phyloP scores from a whole-genome alignment of 1,139 yeast species.

The Debaryomyces robertsiae region DNA sequence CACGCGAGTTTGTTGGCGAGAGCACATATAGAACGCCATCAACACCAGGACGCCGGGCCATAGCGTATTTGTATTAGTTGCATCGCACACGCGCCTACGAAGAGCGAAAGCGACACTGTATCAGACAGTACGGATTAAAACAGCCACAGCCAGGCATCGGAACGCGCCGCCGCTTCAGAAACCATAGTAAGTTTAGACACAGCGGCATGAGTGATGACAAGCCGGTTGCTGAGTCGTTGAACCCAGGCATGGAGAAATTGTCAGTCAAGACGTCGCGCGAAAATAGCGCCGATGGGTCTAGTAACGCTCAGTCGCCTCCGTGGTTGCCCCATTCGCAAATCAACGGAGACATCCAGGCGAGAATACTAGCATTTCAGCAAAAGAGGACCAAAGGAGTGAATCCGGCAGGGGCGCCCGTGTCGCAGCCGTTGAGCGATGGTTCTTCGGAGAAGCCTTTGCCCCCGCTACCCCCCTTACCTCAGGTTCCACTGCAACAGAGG shows the following conservation, averaged over 20 bases:
- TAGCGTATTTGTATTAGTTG: too few species aligned
- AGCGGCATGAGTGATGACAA: constrained; percentile 10
- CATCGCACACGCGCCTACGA: too few species aligned
- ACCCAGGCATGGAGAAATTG: constrained; percentile 4
- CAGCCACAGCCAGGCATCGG: too few species aligned
- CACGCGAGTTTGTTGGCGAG: too few species aligned
- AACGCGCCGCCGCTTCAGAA: too few species aligned
- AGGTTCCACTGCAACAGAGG: constrained; percentile 25
- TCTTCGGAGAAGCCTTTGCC: constrained; percentile 10
- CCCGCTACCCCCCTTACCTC: constrained; percentile 28
- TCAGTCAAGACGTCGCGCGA: constrained; percentile 2
- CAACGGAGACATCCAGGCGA: constrained; percentile 73
- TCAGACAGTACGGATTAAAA: too few species aligned
- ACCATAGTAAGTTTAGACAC: too few species aligned
- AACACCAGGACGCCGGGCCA: too few species aligned
- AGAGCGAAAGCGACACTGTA: too few species aligned
- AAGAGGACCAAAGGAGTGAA: constrained; percentile 45
- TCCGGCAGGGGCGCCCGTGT: background rate
- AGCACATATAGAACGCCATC: too few species aligned
- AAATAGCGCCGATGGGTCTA: background rate
- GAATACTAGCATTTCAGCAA: constrained; percentile 74
- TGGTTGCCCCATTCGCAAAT: constrained; percentile 29
- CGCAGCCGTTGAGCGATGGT: constrained; percentile 1
- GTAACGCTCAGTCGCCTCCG: constrained; percentile 14
- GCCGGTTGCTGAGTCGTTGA: constrained; percentile 1